Evolutionary conservation across 148 eudicot genomes (phyloP).

Genomic region (Vaccinium myrtillus): DNA sequence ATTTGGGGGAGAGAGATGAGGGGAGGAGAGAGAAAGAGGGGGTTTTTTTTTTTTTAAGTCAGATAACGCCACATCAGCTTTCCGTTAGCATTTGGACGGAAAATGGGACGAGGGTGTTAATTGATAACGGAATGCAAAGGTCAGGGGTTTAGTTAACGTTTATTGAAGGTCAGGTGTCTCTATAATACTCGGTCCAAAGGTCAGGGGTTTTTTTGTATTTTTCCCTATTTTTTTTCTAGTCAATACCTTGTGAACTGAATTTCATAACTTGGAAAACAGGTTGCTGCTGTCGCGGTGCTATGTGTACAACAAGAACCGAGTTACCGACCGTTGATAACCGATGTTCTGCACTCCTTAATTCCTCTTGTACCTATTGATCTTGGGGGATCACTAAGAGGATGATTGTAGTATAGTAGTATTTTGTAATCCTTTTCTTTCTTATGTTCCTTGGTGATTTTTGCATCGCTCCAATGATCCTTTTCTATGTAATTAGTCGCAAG

Average conservation of each 20-base stretch:
- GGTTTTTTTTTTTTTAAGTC: too few relatives aligned
- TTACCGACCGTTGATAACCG: conserved; percentile 80
- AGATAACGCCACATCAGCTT: too few relatives aligned
- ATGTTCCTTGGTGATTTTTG: background rate
- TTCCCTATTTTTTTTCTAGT: too few relatives aligned
- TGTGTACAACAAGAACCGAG: conserved; percentile 88
- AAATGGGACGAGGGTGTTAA: too few relatives aligned
- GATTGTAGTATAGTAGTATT: background rate
- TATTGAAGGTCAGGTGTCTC: too few relatives aligned
- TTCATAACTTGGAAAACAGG: conserved; percentile 33
- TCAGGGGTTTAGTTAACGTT: too few relatives aligned
- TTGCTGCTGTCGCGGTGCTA: conserved; percentile 82
- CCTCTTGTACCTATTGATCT: conserved; percentile 78
- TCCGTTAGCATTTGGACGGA: too few relatives aligned
- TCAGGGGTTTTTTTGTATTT: too few relatives aligned
- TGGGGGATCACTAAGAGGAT: conserved; percentile 61
- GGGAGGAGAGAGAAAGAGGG: too few relatives aligned
- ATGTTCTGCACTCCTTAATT: conserved; percentile 78
- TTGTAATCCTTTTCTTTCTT: background rate
- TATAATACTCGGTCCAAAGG: too few relatives aligned
- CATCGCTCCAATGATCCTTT: background rate
- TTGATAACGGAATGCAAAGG: too few relatives aligned
- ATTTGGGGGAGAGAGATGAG: too few relatives aligned
- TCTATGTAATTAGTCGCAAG: background rate
- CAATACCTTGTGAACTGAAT: background rate